These are phyloP conservation scores for Aspergillus sp. DNA, from an alignment of 2,329 filamentous ascomycete genomes.

Conservation along the genomic window DNA sequence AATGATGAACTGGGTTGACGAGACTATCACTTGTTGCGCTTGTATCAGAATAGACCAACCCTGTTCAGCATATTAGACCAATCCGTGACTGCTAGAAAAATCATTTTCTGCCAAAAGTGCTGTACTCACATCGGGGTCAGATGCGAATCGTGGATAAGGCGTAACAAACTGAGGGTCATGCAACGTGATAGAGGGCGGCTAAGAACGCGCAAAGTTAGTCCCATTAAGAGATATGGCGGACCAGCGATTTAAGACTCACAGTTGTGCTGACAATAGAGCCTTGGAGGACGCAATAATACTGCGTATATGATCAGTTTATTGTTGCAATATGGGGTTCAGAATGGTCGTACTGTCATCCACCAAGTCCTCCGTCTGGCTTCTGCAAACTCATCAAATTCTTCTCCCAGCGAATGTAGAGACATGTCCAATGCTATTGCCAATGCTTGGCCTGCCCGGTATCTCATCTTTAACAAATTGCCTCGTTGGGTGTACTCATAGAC, in stretches of 20 bases:
- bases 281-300: conserved; percentile 43
- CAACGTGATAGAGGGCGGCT: conserved; percentile 40
- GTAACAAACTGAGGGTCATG: conserved; percentile 41
- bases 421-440: conserved; percentile 40
- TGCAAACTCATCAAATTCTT: conserved; percentile 30
- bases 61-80: conserved; percentile 19
- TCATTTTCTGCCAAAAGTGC: background rate
- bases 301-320: background rate
- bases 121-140: conserved; percentile 35
- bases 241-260: conserved; percentile 20
- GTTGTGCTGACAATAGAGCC: conserved; percentile 42
- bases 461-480: conserved; percentile 43
- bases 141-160: conserved; percentile 35
- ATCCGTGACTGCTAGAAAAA: no score
- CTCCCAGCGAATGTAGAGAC: conserved; percentile 33
- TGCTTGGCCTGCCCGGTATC: conserved; percentile 40
- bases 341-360: conserved; percentile 42
- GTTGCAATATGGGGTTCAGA: background rate
- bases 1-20: conserved; percentile 37
- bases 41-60: conserved; percentile 41
- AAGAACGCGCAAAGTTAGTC: background rate
- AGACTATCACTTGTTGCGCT: conserved; percentile 38
- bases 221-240: background rate
- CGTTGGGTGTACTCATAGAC: conserved; percentile 44
- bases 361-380: conserved; percentile 41